phyloP scores from a whole-genome alignment of 2,329 filamentous ascomycete species.

The Myriosclerotinia duriaeana region DNA sequence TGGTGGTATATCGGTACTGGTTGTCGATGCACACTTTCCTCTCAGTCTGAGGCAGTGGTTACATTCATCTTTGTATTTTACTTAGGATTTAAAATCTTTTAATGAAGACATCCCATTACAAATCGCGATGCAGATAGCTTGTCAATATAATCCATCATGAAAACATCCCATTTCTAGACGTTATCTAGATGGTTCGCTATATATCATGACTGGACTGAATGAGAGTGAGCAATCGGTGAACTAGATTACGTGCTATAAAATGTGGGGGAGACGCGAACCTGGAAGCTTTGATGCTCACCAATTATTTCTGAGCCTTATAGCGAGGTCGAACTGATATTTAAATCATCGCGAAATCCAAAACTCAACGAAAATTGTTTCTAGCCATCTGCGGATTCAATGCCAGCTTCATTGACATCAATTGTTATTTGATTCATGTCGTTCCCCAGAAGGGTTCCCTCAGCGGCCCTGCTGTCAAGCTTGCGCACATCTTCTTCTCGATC shows the following conservation, averaged over 20 bases:
- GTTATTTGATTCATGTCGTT: constrained; percentile 31
- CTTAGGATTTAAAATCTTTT: background rate
- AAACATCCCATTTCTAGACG: background rate
- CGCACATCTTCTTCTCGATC: constrained; percentile 24
- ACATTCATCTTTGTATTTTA: background rate
- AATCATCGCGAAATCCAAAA: background rate
- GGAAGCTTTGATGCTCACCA: background rate
- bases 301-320: constrained; percentile 8
- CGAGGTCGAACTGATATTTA: background rate
- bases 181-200: background rate
- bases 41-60: background rate
- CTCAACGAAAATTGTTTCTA: background rate
- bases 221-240: constrained; percentile 7
- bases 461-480: constrained; percentile 32
- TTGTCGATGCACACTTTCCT: background rate
- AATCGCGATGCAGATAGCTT: background rate
- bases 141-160: background rate
- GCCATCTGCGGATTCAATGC: background rate
- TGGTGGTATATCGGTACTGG: background rate
- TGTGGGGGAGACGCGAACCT: constrained; percentile 9
- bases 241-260: constrained; percentile 16
- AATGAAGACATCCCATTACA: background rate
- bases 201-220: background rate
- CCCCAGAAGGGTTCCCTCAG: constrained; percentile 32
- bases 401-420: constrained; percentile 1